These are phyloP conservation scores for Fusarium austroafricanum DNA, from an alignment of 2,329 filamentous ascomycete species.

Conservation along the genomic window DNA sequence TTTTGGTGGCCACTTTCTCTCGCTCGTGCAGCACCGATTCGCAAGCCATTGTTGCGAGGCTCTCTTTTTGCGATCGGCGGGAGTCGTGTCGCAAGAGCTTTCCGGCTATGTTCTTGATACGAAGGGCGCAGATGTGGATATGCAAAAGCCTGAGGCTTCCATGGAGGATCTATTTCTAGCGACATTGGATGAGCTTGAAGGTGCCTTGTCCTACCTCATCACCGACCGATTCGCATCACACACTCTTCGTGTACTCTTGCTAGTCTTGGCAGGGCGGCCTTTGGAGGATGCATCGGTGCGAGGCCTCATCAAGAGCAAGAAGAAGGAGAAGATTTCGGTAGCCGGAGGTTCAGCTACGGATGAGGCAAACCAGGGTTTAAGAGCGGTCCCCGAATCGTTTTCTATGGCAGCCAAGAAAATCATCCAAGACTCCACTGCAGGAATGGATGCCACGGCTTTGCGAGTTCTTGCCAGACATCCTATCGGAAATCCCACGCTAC, in stretches of 20 bases:
- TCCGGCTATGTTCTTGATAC: constrained; percentile 58
- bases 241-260: constrained; percentile 83
- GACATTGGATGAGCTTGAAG: constrained; percentile 88
- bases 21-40: constrained; percentile 93
- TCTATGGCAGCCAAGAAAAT: constrained; percentile 81
- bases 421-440: constrained; percentile 78
- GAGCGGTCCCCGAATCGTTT: constrained; percentile 83
- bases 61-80: constrained; percentile 85
- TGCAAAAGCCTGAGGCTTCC: constrained; percentile 64
- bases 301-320: constrained; percentile 88
- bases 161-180: constrained; percentile 89
- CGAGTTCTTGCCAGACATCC: constrained; percentile 88
- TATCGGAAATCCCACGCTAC: constrained; percentile 92
- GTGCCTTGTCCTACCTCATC: constrained; percentile 82
- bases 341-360: constrained; percentile 63
- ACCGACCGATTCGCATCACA: constrained; percentile 93
- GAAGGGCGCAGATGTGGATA: constrained; percentile 57
- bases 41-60: constrained; percentile 98
- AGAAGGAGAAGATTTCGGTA: constrained; percentile 84
- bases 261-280: constrained; percentile 86
- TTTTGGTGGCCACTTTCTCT: constrained; percentile 87
- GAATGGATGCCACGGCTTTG: constrained; percentile 82
- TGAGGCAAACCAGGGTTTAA: constrained; percentile 57
- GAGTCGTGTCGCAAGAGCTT: constrained; percentile 80
- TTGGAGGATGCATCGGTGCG: constrained; percentile 76